phyloP scores from a whole-genome alignment of 163 green algal species.

The Prototheca wickerhamii region DNA sequence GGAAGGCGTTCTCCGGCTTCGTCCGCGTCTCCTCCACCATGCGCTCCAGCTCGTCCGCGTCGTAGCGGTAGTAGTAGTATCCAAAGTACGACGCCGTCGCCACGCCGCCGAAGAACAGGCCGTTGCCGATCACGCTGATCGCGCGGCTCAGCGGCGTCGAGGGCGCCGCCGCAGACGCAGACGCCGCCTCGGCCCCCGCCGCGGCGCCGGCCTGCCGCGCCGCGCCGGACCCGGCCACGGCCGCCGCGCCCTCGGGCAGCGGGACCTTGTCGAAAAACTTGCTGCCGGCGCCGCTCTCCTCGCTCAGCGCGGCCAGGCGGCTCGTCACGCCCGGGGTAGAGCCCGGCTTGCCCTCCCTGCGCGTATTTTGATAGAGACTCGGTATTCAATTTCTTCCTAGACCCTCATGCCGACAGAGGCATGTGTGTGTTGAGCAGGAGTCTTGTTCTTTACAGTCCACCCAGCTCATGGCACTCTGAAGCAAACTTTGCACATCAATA shows the following conservation, averaged over 20 bases:
- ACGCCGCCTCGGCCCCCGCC: constrained; percentile 6
- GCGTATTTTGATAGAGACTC: no score
- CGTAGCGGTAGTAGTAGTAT: constrained; percentile 60
- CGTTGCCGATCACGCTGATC: constrained; percentile 28
- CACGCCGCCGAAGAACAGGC: constrained; percentile 34
- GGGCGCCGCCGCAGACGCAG: constrained; percentile 3
- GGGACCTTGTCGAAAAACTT: constrained; percentile 40
- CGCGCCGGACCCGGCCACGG: constrained; percentile 1
- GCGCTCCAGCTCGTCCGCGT: constrained; percentile 34
- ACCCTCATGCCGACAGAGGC: not conserved
- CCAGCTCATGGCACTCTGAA: no score
- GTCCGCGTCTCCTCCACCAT: constrained; percentile 37
- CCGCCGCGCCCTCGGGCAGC: constrained; percentile 10
- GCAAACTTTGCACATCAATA: no score
- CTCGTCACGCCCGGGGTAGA: constrained; percentile 5
- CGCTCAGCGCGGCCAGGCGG: constrained; percentile 9
- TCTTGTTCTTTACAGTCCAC: no score
- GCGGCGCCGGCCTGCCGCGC: constrained; percentile 1
- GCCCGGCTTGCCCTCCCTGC: constrained; percentile 1
- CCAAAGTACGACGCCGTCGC: constrained; percentile 42
- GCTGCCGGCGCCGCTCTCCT: constrained; percentile 17
- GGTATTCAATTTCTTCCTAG: no score
- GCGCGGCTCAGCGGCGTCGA: not conserved
- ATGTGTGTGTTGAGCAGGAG: not conserved
- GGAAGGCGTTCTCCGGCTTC: constrained; percentile 22